Percentiles rank a stretch among this genome's conserved stretches.
Evolutionary conservation across 441 rosid species (phyloP).

Genomic region (Breynia disticha): DNA sequence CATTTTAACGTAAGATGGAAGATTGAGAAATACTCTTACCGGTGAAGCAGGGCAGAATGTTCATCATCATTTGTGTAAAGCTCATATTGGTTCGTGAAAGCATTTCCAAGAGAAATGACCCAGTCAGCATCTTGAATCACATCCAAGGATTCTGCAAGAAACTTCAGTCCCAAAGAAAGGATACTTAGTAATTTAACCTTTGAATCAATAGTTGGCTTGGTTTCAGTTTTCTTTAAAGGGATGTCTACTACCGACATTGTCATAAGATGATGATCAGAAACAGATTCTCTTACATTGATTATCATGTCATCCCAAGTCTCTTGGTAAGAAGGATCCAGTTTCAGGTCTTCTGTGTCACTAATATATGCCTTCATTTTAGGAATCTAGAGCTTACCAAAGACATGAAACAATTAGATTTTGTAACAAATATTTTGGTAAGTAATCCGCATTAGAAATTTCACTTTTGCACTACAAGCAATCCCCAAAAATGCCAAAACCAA

Average conservation of each 20-base stretch:
- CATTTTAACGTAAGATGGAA: conserved; percentile 14
- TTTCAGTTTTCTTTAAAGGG: conserved; percentile 1
- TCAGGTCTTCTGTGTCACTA: conserved; percentile 93
- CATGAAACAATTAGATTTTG: conserved; percentile 45
- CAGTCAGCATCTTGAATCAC: conserved; percentile 85
- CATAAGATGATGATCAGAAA: background rate
- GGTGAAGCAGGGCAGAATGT: conserved; percentile 89
- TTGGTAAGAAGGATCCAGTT: conserved; percentile 84
- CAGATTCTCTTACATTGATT: conserved; percentile 53
- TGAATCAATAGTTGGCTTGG: background rate
- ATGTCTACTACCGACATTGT: background rate
- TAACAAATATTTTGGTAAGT: conserved; percentile 4
- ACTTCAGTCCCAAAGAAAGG: conserved; percentile 41
- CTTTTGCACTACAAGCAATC: background rate
- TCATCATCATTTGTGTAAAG: conserved; percentile 76
- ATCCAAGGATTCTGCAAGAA: conserved; percentile 95
- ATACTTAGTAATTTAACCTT: conserved; percentile 6
- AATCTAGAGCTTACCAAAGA: conserved; percentile 96
- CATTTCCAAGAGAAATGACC: conserved; percentile 87
- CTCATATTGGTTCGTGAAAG: conserved; percentile 72
- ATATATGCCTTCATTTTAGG: conserved; percentile 99
- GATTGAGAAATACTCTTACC: conserved; percentile 35
- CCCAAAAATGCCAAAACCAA: background rate
- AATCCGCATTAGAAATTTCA: background rate
- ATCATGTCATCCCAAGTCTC: conserved; percentile 99